Evolutionary conservation across 768 basidiomycete species (phyloP), one percentile per base, ranked within the genome.

Genomic region (Naganishia vishniacii): DNA sequence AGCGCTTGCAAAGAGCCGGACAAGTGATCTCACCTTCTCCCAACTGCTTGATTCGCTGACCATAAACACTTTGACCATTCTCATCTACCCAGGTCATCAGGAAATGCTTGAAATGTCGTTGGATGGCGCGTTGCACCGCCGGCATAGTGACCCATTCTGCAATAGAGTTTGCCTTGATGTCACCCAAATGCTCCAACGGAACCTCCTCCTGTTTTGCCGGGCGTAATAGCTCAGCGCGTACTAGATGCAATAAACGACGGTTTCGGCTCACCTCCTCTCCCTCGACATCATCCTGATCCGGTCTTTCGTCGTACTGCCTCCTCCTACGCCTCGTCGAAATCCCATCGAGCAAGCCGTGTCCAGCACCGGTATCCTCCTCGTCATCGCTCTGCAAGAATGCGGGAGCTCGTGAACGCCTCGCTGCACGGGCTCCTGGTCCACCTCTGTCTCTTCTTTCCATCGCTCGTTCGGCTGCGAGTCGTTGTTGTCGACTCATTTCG

Each of bases 111-210:
- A 99, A 98, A 77, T 97, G 90, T 67, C 87, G 85, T 70, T 88
- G 83, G 67, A 99, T 91, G 0, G 93, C 87, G 61, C 89, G 83
- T 69, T 88, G 85, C 68, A 98, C 94, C 44, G 89, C 85, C 64
- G 93, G 91, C 63, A 87, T 87, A 18, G 90, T 87, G 70, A 98
- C 93, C 95, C 95, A 99, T 77, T 98, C 95, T 25, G 88, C 88
- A 62, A 99, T 91, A 13, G 90, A 92, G 73, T 93, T 91, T 41
- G 93, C 91, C 75, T 98, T 97, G 81, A 99, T 92, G 73, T 99
- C 95, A 65, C 90, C 89, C 11, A 99, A 81, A 80, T 99, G 91
- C 74, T 98, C 94, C 45, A 95, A 77, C 0, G 95, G 92, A 60
- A 99, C 82, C 78, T 97, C 92, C 90, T 95, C 72, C 28, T 56